phyloP scores from a whole-genome alignment of 164 flowering plant genomes.

The Cinnamomum micranthum region DNA sequence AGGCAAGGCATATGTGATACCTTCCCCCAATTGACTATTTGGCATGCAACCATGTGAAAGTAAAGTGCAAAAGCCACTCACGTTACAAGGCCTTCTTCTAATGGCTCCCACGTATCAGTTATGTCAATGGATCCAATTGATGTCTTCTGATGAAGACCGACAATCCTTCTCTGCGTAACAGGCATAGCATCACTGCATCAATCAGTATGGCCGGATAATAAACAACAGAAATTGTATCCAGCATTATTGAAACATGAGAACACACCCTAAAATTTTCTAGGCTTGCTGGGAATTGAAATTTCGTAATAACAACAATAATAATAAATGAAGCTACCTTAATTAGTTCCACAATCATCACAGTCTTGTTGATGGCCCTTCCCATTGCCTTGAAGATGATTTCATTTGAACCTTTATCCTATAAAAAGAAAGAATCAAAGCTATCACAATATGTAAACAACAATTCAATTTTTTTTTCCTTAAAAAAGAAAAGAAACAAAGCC shows the following conservation, averaged over 20 bases:
- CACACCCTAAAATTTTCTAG: not conserved
- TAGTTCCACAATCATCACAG: conserved; percentile 59
- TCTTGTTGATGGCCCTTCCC: conserved; percentile 70
- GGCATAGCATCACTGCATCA: not conserved
- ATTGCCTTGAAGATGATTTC: conserved; percentile 63
- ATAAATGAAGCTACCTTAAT: conserved; percentile 35
- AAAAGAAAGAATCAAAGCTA: not conserved
- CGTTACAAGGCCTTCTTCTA: conserved; percentile 81
- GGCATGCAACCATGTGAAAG: not conserved
- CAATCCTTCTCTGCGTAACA: conserved; percentile 56
- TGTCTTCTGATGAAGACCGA: conserved; percentile 59
- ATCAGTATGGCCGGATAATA: not conserved
- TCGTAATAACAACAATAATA: not conserved
- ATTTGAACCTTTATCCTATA: conserved; percentile 50
- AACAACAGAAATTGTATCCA: not conserved
- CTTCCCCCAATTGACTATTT: not conserved
- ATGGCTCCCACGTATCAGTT: conserved; percentile 65
- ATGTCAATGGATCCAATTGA: conserved; percentile 61
- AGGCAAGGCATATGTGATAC: not conserved
- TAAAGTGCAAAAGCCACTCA: conserved; percentile 19
- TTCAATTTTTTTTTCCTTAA: not conserved
- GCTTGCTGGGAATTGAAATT: not conserved
- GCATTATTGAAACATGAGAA: not conserved
- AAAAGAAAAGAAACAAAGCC: not conserved
- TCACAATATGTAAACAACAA: too few species aligned